These are phyloP conservation scores for Cryptomeria japonica DNA, from an alignment of 75 land plant species.

Conservation along the genomic window DNA sequence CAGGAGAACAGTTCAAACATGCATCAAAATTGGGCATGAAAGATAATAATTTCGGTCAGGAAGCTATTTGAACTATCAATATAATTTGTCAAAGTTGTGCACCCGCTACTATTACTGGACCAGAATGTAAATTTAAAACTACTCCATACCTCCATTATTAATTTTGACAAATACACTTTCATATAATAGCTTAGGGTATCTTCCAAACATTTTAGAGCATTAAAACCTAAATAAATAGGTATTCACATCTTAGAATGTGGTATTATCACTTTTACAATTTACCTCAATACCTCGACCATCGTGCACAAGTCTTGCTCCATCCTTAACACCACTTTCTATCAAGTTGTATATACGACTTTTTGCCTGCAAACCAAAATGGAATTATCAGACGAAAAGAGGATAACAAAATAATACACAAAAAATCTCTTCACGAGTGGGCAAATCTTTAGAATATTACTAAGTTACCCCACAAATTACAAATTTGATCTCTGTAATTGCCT, in stretches of 20 bases:
- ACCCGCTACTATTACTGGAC: not conserved
- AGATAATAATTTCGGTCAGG: not conserved
- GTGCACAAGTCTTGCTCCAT: slow-evolving; percentile 82
- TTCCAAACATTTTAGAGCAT: not conserved
- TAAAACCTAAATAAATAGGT: not conserved
- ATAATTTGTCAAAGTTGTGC: not conserved
- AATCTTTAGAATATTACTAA: not conserved
- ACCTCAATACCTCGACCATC: slow-evolving; percentile 92
- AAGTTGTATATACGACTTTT: slow-evolving; percentile 80
- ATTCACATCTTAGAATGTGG: not conserved
- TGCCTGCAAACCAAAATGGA: slow-evolving; percentile 42
- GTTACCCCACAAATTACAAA: not conserved
- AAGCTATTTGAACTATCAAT: not conserved
- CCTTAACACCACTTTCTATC: slow-evolving; percentile 73
- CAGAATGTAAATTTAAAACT: not conserved
- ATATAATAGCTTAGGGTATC: not conserved
- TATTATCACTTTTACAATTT: not conserved
- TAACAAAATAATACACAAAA: not conserved
- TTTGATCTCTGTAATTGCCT: not conserved
- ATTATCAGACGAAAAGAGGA: not conserved
- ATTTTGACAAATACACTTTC: not conserved
- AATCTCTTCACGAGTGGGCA: not conserved
- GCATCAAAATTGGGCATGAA: not conserved
- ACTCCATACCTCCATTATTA: not conserved
- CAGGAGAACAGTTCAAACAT: slow-evolving; percentile 7